A percentile compares a stretch with the other conserved stretches of the same genome.
These are phyloP conservation scores for Rhinocladiella similis DNA, from an alignment of 2,329 filamentous ascomycete genomes.

Conservation along the genomic window DNA sequence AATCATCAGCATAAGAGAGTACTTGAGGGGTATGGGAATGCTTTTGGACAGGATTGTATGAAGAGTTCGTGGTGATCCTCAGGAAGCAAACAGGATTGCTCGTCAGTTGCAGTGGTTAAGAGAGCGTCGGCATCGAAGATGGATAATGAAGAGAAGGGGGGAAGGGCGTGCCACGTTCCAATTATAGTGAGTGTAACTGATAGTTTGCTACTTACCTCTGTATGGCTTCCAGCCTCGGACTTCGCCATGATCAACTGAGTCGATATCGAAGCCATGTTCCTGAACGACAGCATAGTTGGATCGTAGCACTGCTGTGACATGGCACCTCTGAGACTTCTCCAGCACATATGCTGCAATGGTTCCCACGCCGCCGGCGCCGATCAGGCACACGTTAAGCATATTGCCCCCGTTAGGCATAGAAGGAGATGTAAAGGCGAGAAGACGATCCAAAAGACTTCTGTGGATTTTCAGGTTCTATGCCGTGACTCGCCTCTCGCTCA, in stretches of 20 bases:
- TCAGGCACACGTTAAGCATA: constrained; percentile 44
- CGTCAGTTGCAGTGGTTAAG: no score
- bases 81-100: no score
- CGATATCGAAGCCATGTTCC: constrained; percentile 53
- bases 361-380: constrained; percentile 59
- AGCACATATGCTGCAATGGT: constrained; percentile 58
- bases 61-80: no score
- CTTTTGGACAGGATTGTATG: no score
- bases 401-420: not conserved
- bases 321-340: constrained; percentile 51
- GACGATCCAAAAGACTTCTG: not conserved
- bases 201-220: not conserved
- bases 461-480: not conserved
- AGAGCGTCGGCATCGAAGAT: no score
- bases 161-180: not conserved
- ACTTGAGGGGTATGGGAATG: no score
- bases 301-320: constrained; percentile 56
- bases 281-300: constrained; percentile 56
- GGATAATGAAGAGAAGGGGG: not conserved
- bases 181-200: not conserved
- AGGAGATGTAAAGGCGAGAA: not conserved
- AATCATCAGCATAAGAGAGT: no score
- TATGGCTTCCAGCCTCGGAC: constrained; percentile 50
- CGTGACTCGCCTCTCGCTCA: not conserved
- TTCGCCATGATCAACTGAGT: constrained; percentile 57